Evolutionary conservation across 2,329 filamentous ascomycete species (phyloP), one percentile per base, ranked within the genome.

Genomic region (Trematosphaeria pertusa): DNA sequence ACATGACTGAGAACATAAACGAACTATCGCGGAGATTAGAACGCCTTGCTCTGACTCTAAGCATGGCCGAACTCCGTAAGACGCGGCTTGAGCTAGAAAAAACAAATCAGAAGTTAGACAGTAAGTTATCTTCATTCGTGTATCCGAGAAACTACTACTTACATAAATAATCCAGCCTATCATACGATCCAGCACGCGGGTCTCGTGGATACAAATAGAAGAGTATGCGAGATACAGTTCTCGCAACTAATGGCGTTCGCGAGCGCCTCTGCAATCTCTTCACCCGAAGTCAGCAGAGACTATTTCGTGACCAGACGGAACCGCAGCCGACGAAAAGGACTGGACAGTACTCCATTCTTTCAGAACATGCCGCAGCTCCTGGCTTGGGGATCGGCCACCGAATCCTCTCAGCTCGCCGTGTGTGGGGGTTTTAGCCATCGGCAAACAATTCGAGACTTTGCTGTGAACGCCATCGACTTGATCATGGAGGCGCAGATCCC

Each of bases 391-490:
- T 5, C 12, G 9, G 5, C n/a, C 11, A 19, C 34, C 14, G 18
- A 37, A 19, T 37, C 34, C n/a, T 17, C 34, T 19, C 14, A 37
- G 19, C n/a, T 37, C 5, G 34, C 34, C 8, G 20, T 37, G 5
- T 37, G 34, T 37, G 34, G 34, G 24, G 24, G 24, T 18, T 20
- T 33, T 10, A 20, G 6, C 7, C n/a, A n/a, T 5, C 22, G 24
- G 24, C 37, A 28, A 15, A 17, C 20, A 14, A 17, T 39, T 28
- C 37, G 37, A 24, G 24, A 28, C 24, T 28, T 37, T 18, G 37
- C 37, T 5, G 22, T 28, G 12, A 24, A 46, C 20, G 19, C 20
- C 15, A 46, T 46, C 19, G 43, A 40, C n/a, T 20, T 46, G 2
- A 22, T 39, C 17, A 7, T 26, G 7, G 10, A 40, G 11, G 35